Conservation (phyloP, 2,329 filamentous ascomycete genomes). For the Fusarium verrucosum region DNA sequence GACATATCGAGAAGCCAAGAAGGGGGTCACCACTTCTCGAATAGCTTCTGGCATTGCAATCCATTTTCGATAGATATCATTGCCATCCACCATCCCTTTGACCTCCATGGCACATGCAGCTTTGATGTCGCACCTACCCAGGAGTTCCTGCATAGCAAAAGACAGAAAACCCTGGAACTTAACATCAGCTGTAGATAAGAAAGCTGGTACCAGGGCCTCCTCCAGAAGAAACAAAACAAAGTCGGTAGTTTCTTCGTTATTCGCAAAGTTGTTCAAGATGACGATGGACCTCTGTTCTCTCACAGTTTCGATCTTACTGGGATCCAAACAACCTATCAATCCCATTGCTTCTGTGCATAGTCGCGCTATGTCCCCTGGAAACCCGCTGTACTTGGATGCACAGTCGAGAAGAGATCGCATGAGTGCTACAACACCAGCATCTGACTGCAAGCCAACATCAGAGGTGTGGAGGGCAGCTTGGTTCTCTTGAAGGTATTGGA, state of each 20-base stretch:
- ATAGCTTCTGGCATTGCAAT: conserved; percentile 77
- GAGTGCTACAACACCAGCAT: conserved; percentile 75
- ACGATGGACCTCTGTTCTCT: conserved; percentile 85
- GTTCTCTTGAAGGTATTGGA: conserved; percentile 74
- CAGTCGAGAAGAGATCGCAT: conserved; percentile 85
- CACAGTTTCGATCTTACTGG: conserved; percentile 84
- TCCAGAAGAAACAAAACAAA: conserved; percentile 89
- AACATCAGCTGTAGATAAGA: conserved; percentile 88
- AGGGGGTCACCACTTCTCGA: conserved; percentile 85
- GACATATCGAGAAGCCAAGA: conserved; percentile 83
- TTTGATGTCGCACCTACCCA: conserved; percentile 79
- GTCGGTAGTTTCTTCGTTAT: conserved; percentile 78
- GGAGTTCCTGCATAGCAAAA: conserved; percentile 91
- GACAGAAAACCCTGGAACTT: conserved; percentile 90
- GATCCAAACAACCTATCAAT: conserved; percentile 88
- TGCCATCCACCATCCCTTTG: conserved; percentile 56
- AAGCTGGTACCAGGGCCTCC: conserved; percentile 88
- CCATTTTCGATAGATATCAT: conserved; percentile 78
- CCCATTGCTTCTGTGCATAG: conserved; percentile 86
- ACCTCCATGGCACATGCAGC: conserved; percentile 59
- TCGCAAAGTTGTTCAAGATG: conserved; percentile 85
- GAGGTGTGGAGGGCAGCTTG: conserved; percentile 83
- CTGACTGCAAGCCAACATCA: conserved; percentile 83
- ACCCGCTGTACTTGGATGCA: conserved; percentile 79
- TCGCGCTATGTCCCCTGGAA: conserved; percentile 71